Base-by-base conservation (phyloP, 1,284 basidiomycete genomes). In the Rhodotorula sp. region DNA sequence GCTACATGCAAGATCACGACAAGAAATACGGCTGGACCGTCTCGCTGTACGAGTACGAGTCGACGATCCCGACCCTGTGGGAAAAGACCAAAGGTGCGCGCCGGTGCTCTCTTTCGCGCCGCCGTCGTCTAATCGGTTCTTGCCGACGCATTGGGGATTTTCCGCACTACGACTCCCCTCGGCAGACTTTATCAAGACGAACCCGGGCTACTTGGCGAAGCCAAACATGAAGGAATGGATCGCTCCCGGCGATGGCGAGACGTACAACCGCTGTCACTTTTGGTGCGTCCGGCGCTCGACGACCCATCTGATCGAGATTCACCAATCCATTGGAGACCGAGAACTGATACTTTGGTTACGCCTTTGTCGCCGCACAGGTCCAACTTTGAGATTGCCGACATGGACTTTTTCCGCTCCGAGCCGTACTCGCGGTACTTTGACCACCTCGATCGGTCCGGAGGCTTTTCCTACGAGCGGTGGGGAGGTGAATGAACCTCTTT, bases 21-120 rank as follows among this genome's bases (percentile, higher is more conserved):
- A 65, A 68, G 29, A 72, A 79, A 67, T 82, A 81, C 87, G 89
- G 90, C 20, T 94, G 91, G 80, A 91, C 89, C 3, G 59, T 68
- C 54, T 87, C 91, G 2, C 82, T 93, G 64, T 86, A 87, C 73
- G 92, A 94, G 79, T 92, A 89, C 84, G 85, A 87, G 65, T 86
- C 87, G 63, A 94, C 92, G 21, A 89, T 94, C 74, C 86, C 87
- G 5, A 90, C 90, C 0, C 83, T 94, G 3, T 95, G 91, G 91
- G 26, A 73, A 5, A 62, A 54, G 7, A 76, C 78, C 14, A 73
- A 70, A 52, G 63, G 74, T 75, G 58, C 58, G 62, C 14, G 1
- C 39, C 26, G 16, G 16, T 62, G 34, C 21, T 10, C 23, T 18
- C 34, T 56, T 20, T n/a, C n/a, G n/a, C n/a, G 29, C 29, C 29